Evolutionary conservation across 2,329 filamentous ascomycete genomes (phyloP), one percentile per base, ranked within the genome.

Genomic region (Nemania abortiva): DNA sequence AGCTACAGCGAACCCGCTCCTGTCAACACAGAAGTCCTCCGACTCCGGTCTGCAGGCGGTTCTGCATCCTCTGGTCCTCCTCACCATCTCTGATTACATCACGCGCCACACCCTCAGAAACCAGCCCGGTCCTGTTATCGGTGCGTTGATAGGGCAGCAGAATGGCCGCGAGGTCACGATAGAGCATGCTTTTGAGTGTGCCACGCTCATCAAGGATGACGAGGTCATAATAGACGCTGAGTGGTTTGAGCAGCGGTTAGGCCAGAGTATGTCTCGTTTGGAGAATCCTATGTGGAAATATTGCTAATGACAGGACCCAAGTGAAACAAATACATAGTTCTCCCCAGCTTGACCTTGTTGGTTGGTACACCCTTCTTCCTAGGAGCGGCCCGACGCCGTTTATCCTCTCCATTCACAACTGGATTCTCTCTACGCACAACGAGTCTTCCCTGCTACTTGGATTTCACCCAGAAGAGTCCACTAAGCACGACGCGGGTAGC

Each of bases 21-120:
- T 94, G 55, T 92, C 91, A 6, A 86, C 85, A 66, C 86, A 89
- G 76, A 91, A 90, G 81, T 86, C 89, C 73, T 87, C 88, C 50
- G 93, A 96, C 80, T 91, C 91, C 22, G 89, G 90, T 59, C 89
- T 97, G 53, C 91, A 94, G 72, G 89, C 94, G 65, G 90, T 94
- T 75, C 89, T 99, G 20, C 96, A 99, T 77, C 96, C 96, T 29
- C 90, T 99, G 57, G 95, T 97, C 61, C 91, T 98, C 73, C 92
- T 99, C 82, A 97, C 92, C 73, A 96, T 99, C 76, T 97, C 95
- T 74, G 96, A 99, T 81, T 97, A 97, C 80, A 94, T 98, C 80
- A 97, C 95, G 67, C 90, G 96, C 69, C 95, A 97, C 81, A 93
- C 91, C 0, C 87, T 97, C 65, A 90, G 96, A 68, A 84, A 89